Evolutionary conservation across 1,284 basidiomycete genomes (phyloP).

Genomic region (Ustilago bromivora): DNA sequence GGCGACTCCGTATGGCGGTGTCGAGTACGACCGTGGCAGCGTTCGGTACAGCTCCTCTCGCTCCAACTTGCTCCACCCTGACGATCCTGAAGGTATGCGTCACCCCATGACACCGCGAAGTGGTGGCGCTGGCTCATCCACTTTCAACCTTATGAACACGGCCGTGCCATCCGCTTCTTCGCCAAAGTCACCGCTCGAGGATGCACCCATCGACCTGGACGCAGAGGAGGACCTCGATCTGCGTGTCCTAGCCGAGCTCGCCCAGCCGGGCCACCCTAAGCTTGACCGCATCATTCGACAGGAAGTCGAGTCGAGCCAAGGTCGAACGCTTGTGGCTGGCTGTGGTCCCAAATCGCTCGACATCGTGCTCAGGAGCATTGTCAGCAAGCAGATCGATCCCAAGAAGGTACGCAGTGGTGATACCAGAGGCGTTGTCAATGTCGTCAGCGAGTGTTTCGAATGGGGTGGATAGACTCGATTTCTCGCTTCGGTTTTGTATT

Average conservation of each 20-base stretch:
- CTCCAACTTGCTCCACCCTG: slow-evolving; percentile 6
- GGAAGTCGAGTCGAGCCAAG: slow-evolving; percentile 76
- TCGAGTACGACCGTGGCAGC: slow-evolving; percentile 14
- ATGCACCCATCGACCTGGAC: slow-evolving; percentile 73
- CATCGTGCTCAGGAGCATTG: slow-evolving; percentile 78
- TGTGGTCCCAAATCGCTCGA: slow-evolving; percentile 82
- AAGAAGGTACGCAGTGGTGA: slow-evolving; percentile 75
- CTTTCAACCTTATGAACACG: slow-evolving; percentile 42
- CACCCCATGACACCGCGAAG: slow-evolving; percentile 1
- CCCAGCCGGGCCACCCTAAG: slow-evolving; percentile 80
- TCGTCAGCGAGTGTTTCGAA: slow-evolving; percentile 65
- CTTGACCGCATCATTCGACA: slow-evolving; percentile 77
- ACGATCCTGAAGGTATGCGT: slow-evolving; percentile 5
- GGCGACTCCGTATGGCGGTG: slow-evolving; percentile 24
- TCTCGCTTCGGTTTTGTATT: slow-evolving; percentile 2
- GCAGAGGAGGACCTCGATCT: slow-evolving; percentile 79
- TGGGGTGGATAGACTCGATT: slow-evolving; percentile 38
- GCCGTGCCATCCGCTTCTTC: slow-evolving; percentile 6
- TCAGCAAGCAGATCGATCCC: slow-evolving; percentile 77
- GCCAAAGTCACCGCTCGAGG: slow-evolving; percentile 38
- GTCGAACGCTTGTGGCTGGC: slow-evolving; percentile 79
- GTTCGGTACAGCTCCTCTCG: slow-evolving; percentile 7
- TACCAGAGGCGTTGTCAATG: slow-evolving; percentile 72
- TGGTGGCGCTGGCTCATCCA: slow-evolving; percentile 20
- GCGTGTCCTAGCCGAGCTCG: slow-evolving; percentile 77